A percentile compares a stretch with the other conserved stretches of the same genome.
phyloP scores from a whole-genome alignment of 495 filamentous ascomycete genomes.

The Hyaloscypha hepaticicola region DNA sequence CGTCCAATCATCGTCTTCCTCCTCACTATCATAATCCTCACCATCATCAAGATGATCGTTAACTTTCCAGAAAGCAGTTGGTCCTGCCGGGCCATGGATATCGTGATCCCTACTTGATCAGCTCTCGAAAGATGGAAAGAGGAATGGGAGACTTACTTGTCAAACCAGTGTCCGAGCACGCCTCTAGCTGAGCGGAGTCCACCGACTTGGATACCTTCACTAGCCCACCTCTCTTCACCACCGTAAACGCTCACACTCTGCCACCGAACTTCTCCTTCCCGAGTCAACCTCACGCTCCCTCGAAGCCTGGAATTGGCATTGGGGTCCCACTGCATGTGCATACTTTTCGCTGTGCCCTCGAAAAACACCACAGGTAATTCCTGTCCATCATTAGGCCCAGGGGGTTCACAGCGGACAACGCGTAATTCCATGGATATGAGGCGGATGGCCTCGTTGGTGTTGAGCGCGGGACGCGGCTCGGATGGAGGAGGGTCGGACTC shows the following conservation, averaged over 20 bases:
- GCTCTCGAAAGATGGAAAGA: slow-evolving; percentile 1
- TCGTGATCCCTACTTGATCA: slow-evolving; percentile 48
- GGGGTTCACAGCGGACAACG: slow-evolving; percentile 49
- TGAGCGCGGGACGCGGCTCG: slow-evolving; percentile 48
- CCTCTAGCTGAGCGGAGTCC: slow-evolving; percentile 56
- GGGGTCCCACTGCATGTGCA: slow-evolving; percentile 57
- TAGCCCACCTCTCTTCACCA: slow-evolving; percentile 60
- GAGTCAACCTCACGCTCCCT: slow-evolving; percentile 57
- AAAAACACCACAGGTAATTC: slow-evolving; percentile 58
- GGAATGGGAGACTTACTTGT: slow-evolving; percentile 49
- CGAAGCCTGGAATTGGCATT: slow-evolving; percentile 55
- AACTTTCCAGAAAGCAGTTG: slow-evolving; percentile 68
- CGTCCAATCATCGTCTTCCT: slow-evolving; percentile 11
- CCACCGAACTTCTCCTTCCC: slow-evolving; percentile 65
- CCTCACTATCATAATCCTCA: neutral
- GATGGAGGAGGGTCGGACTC: slow-evolving; percentile 31
- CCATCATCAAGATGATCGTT: slow-evolving; percentile 23
- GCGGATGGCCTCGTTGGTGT: slow-evolving; percentile 57
- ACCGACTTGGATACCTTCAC: slow-evolving; percentile 65
- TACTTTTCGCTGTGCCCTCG: slow-evolving; percentile 49
- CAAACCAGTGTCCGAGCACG: slow-evolving; percentile 66
- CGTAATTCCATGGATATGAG: slow-evolving; percentile 62
- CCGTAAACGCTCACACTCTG: slow-evolving; percentile 60
- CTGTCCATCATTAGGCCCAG: slow-evolving; percentile 50
- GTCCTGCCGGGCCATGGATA: slow-evolving; percentile 59